phyloP scores from a whole-genome alignment of 2,329 filamentous ascomycete species.

The Fusarium sp. region DNA sequence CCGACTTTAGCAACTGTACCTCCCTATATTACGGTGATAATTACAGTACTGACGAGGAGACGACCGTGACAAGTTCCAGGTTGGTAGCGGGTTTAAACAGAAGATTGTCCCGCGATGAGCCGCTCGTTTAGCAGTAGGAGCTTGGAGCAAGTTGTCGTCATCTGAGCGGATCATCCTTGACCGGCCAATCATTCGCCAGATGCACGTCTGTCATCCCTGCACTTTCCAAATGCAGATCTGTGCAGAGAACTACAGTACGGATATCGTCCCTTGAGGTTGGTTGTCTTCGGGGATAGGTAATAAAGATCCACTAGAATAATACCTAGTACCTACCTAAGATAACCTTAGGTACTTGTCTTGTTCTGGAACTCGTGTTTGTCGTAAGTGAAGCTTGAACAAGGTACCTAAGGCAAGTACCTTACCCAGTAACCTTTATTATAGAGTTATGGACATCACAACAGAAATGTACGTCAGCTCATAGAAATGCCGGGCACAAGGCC shows the following conservation, averaged over 20 bases:
- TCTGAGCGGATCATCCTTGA: not conserved
- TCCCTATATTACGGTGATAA: not conserved
- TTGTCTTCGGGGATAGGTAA: slow-evolving; percentile 5
- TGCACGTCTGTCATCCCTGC: slow-evolving; percentile 23
- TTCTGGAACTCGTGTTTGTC: not conserved
- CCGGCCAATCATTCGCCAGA: slow-evolving; percentile 36
- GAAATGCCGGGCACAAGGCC: not conserved
- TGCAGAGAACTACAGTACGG: slow-evolving; percentile 19
- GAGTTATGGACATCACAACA: not conserved
- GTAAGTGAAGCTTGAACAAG: not conserved
- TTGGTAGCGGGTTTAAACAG: not conserved
- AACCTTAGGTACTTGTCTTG: not conserved
- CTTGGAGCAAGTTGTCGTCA: slow-evolving; percentile 36
- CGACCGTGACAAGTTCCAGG: not conserved
- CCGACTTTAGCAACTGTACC: not conserved
- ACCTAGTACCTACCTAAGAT: too few relatives aligned
- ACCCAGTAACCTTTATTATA: not conserved
- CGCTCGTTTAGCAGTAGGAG: slow-evolving; percentile 11
- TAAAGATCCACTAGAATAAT: slow-evolving; percentile 2
- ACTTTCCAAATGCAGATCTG: slow-evolving; percentile 23
- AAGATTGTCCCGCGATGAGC: slow-evolving; percentile 16
- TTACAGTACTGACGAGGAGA: not conserved
- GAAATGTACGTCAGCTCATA: not conserved
- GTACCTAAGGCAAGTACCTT: too few relatives aligned
- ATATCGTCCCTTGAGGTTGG: not conserved